Evolutionary conservation across 331 rosid species (phyloP).

Genomic region (Acacia concinna): DNA sequence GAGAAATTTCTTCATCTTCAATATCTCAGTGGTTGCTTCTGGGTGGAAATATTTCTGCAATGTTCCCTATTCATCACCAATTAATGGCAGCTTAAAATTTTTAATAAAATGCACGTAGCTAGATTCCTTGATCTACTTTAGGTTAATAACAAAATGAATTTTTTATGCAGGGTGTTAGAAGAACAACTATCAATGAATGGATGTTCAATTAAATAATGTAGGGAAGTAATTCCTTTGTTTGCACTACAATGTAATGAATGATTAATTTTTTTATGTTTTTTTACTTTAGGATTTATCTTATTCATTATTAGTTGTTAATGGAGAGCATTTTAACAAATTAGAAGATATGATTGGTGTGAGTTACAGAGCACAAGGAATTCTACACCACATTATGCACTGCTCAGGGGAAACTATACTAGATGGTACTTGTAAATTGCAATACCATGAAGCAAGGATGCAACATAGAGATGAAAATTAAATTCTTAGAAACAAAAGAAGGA

Average conservation of each 20-base stretch:
- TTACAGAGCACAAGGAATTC: not conserved
- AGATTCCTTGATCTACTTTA: not conserved
- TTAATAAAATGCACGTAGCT: not conserved
- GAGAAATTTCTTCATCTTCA: conserved; percentile 9
- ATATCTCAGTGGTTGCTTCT: conserved; percentile 20
- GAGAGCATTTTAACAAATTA: not conserved
- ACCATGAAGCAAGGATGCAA: not conserved
- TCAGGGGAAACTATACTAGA: not conserved
- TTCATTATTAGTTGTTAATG: not conserved
- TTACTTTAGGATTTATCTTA: not conserved
- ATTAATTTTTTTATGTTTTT: not conserved
- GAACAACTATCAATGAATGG: not conserved
- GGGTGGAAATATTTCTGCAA: not conserved
- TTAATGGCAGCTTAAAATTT: not conserved
- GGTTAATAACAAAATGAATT: not conserved
- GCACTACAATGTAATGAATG: not conserved
- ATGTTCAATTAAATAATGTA: not conserved
- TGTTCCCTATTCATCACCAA: conserved; percentile 1
- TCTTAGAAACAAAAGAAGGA: not conserved
- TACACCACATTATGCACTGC: not conserved
- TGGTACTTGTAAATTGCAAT: not conserved
- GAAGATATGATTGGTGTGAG: not conserved
- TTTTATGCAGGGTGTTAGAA: not conserved
- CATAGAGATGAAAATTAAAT: not conserved
- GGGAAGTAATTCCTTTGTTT: not conserved